Percentiles rank a stretch among this genome's conserved stretches.
phyloP scores from a whole-genome alignment of 768 basidiomycete genomes.

The Epithele typhae region DNA sequence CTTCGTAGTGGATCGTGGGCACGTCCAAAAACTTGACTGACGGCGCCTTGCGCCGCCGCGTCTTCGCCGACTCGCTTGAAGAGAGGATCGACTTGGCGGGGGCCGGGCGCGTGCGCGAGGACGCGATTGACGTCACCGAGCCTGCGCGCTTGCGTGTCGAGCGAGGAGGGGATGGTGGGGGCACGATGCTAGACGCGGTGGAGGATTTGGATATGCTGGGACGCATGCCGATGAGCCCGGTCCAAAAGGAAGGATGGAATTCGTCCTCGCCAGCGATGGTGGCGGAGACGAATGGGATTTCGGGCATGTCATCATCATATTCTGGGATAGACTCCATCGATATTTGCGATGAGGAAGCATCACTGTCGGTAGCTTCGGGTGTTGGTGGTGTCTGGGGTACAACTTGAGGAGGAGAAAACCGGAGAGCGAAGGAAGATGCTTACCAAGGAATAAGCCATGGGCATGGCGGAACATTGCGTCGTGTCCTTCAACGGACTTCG shows the following conservation, averaged over 20 bases:
- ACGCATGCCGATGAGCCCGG: constrained; percentile 16
- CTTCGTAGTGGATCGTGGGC: constrained; percentile 54
- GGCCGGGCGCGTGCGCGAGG: constrained; percentile 23
- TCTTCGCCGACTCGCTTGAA: constrained; percentile 39
- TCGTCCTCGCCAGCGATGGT: constrained; percentile 11
- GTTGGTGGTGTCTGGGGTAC: constrained; percentile 16
- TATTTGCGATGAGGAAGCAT: constrained; percentile 17
- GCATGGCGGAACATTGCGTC: constrained; percentile 5
- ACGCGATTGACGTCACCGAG: constrained; percentile 33
- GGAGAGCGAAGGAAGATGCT: not conserved
- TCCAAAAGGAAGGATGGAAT: constrained; percentile 32
- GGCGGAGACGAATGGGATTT: constrained; percentile 24
- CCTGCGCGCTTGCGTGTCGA: constrained; percentile 28
- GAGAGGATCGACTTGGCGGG: constrained; percentile 59
- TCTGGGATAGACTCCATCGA: constrained; percentile 19
- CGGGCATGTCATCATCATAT: constrained; percentile 22
- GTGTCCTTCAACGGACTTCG: constrained; percentile 2
- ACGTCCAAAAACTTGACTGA: constrained; percentile 71
- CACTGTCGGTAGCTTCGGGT: constrained; percentile 16
- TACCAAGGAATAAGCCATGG: constrained; percentile 17
- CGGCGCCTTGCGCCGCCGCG: constrained; percentile 29
- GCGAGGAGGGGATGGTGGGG: constrained; percentile 16
- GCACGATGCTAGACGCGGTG: constrained; percentile 11
- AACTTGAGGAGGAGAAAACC: no score
- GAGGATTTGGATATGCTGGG: constrained; percentile 17